A percentile compares a stretch with the other conserved stretches of the same genome.
Evolutionary conservation across 139 green algal species (phyloP).

Genomic region (Chlorella ohadii): DNA sequence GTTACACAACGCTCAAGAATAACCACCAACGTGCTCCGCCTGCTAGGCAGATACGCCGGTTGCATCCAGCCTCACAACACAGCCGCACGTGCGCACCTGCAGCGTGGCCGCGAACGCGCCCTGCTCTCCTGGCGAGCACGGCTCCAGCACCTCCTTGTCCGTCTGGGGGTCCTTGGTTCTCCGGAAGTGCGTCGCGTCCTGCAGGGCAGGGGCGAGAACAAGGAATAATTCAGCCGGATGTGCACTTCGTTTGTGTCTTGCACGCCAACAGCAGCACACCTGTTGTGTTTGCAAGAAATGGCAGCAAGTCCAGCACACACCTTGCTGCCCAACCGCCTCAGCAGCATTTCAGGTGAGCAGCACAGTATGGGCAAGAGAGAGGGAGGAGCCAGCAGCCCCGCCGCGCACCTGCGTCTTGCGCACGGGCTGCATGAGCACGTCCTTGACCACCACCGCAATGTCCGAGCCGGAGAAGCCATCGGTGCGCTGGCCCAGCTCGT

Average conservation of each 20-base stretch:
- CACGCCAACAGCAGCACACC: no score
- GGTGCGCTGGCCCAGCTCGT: slow-evolving; percentile 79
- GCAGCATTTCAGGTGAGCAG: no score
- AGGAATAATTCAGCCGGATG: no score
- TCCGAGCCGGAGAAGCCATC: slow-evolving; percentile 94
- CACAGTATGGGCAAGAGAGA: no score
- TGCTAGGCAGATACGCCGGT: no score
- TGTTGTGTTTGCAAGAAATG: no score
- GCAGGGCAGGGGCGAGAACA: slow-evolving; percentile 38
- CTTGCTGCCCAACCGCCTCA: no score
- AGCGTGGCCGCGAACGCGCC: slow-evolving; percentile 76
- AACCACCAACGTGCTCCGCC: no score
- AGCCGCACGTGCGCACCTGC: slow-evolving; percentile 37
- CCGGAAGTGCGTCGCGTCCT: slow-evolving; percentile 95
- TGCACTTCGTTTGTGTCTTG: no score
- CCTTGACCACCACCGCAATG: slow-evolving; percentile 88
- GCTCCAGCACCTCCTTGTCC: slow-evolving; percentile 55
- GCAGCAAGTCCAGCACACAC: no score
- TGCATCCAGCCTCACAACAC: no score
- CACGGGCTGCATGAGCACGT: slow-evolving; percentile 99
- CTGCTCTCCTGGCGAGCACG: slow-evolving; percentile 83
- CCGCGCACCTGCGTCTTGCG: slow-evolving; percentile 74
- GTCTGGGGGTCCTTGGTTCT: neutral
- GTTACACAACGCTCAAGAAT: neutral
- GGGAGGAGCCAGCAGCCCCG: no score